Evolutionary conservation across 106 monocot genomes (phyloP).

Genomic region (Chionographis japonica): DNA sequence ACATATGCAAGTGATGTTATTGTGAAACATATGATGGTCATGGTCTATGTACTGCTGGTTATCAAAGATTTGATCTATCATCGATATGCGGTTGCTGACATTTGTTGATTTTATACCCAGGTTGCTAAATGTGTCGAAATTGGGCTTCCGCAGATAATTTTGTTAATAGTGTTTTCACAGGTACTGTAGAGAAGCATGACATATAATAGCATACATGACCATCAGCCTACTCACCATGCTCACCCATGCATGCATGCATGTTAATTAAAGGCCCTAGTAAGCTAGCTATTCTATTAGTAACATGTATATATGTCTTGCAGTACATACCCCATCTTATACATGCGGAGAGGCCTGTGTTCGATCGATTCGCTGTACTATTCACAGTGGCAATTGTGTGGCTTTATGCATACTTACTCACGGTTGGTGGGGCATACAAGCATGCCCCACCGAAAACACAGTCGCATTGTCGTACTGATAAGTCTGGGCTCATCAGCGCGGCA

Average conservation of each 20-base stretch:
- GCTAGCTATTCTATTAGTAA: not conserved
- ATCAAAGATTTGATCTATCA: too few species aligned
- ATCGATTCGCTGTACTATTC: conserved; percentile 66
- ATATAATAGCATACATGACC: not conserved
- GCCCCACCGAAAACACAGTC: conserved; percentile 52
- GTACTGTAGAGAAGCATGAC: conserved; percentile 10
- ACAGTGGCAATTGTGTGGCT: conserved; percentile 62
- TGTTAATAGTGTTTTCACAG: conserved; percentile 59
- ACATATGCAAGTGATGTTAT: not conserved
- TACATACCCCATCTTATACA: conserved; percentile 54
- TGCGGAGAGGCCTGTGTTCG: conserved; percentile 40
- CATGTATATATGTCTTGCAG: conserved; percentile 18
- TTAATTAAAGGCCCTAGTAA: too few species aligned
- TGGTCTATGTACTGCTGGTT: not conserved
- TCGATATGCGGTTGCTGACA: not conserved
- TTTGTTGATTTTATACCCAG: conserved; percentile 19
- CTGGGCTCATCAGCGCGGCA: conserved; percentile 55
- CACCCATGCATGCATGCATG: not conserved
- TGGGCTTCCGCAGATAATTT: conserved; percentile 60
- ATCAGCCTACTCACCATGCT: not conserved
- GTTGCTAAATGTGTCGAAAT: conserved; percentile 79
- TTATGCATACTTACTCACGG: conserved; percentile 65
- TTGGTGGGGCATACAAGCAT: conserved; percentile 65
- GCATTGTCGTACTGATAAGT: conserved; percentile 72
- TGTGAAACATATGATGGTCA: not conserved